Evolutionary conservation across 2,329 filamentous ascomycete species (phyloP).

Genomic region (Rhytidhysteron rufulum): DNA sequence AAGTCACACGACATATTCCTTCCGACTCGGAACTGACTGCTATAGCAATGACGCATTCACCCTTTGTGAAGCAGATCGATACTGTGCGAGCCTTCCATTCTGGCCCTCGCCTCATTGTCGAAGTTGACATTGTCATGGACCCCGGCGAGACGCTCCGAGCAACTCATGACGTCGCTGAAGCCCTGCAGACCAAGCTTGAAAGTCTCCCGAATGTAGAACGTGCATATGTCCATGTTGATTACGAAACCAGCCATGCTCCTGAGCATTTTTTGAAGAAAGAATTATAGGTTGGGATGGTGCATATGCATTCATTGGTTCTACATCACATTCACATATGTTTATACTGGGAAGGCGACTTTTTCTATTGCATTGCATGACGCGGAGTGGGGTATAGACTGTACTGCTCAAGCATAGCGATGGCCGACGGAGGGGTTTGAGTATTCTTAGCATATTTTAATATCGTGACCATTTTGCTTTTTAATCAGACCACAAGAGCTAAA

Average conservation of each 20-base stretch:
- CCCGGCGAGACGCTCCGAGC: conserved; percentile 65
- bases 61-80: conserved; percentile 76
- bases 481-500: neutral
- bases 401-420: too few species aligned
- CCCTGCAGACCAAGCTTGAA: conserved; percentile 90
- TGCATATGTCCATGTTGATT: conserved; percentile 95
- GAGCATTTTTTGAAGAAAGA: conserved; percentile 72
- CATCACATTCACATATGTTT: too few species aligned
- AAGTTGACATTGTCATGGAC: conserved; percentile 96
- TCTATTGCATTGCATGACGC: too few species aligned
- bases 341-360: too few species aligned
- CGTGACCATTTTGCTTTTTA: neutral
- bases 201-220: conserved; percentile 86
- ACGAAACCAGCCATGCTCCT: conserved; percentile 91
- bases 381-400: too few species aligned
- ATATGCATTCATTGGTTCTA: neutral
- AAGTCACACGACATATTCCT: conserved; percentile 21
- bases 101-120: conserved; percentile 82
- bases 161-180: conserved; percentile 92
- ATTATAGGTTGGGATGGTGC: conserved; percentile 34
- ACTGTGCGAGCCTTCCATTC: conserved; percentile 93
- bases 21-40: conserved; percentile 3
- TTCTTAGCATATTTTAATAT: too few species aligned
- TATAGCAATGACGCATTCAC: conserved; percentile 76
- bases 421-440: too few species aligned